Conservation (phyloP, 176 grass and related monocot genomes). For the Paspalum vaginatum region DNA sequence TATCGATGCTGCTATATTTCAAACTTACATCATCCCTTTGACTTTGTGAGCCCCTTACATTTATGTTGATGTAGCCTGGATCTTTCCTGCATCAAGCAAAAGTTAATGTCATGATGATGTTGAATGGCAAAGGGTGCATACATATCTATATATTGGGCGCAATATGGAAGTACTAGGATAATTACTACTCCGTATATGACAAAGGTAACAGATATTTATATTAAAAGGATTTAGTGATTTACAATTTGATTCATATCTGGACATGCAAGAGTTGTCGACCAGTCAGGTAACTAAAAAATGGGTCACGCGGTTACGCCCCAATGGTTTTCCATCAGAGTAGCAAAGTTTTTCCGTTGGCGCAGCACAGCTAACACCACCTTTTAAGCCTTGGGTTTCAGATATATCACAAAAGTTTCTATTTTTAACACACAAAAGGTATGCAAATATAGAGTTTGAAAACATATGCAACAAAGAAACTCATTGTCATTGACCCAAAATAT, state of each 20-base stretch:
- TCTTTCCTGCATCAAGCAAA: slow-evolving; percentile 81
- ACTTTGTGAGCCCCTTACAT: slow-evolving; percentile 70
- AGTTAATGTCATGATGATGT: slow-evolving; percentile 31
- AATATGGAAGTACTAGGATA: slow-evolving; percentile 1
- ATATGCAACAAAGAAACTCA: neutral
- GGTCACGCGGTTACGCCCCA: no score
- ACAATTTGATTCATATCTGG: neutral
- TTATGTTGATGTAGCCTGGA: slow-evolving; percentile 84
- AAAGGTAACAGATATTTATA: neutral
- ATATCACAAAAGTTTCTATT: neutral
- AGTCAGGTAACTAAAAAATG: no score
- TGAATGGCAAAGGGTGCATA: slow-evolving; percentile 14
- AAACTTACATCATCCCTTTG: slow-evolving; percentile 93
- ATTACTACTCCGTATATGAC: neutral
- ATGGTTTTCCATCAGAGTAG: no score
- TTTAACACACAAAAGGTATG: neutral
- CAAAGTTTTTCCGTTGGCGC: no score
- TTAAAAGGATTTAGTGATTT: neutral
- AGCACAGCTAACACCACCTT: no score
- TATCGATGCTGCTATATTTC: slow-evolving; percentile 41
- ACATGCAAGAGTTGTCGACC: slow-evolving; percentile 19
- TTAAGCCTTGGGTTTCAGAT: neutral
- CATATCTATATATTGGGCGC: slow-evolving; percentile 14
- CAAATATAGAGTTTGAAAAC: neutral
- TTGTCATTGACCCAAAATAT: slow-evolving; percentile 2